These are phyloP conservation scores for Botrytis fragariae DNA, from an alignment of 2,329 filamentous ascomycete species.

Conservation along the genomic window DNA sequence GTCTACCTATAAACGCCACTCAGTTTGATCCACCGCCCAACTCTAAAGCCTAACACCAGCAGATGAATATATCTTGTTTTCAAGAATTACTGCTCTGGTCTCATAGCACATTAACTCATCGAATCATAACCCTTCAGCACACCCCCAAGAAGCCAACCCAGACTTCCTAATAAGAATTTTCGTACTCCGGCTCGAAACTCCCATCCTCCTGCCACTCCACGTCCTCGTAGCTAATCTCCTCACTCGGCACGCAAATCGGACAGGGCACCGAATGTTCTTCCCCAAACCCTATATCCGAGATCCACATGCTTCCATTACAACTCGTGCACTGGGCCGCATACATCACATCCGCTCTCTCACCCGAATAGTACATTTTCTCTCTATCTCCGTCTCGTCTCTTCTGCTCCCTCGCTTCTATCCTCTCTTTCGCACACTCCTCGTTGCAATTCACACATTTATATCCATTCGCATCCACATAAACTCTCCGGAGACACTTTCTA, in stretches of 20 bases:
- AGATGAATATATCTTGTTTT: neutral
- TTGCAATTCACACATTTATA: constrained; percentile 33
- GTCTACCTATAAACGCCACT: neutral
- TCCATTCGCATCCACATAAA: constrained; percentile 23
- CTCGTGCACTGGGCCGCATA: neutral
- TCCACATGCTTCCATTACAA: neutral
- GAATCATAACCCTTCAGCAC: neutral
- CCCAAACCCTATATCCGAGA: neutral
- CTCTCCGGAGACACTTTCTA: constrained; percentile 31
- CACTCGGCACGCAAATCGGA: constrained; percentile 10
- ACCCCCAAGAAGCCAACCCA: neutral
- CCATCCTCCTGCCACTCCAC: neutral
- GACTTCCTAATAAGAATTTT: neutral
- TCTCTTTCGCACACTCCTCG: constrained; percentile 28
- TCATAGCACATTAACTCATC: neutral
- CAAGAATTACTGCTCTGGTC: neutral
- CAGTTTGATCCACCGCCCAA: neutral
- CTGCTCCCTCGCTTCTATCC: constrained; percentile 11
- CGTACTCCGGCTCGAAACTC: neutral
- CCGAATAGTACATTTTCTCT: neutral
- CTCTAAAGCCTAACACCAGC: neutral
- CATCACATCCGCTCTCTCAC: neutral
- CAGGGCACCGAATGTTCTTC: neutral
- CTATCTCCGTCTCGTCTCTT: neutral
- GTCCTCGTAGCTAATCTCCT: neutral